Base-by-base conservation (phyloP, 2,329 filamentous ascomycete genomes). In the Talaromyces atroroseus region DNA sequence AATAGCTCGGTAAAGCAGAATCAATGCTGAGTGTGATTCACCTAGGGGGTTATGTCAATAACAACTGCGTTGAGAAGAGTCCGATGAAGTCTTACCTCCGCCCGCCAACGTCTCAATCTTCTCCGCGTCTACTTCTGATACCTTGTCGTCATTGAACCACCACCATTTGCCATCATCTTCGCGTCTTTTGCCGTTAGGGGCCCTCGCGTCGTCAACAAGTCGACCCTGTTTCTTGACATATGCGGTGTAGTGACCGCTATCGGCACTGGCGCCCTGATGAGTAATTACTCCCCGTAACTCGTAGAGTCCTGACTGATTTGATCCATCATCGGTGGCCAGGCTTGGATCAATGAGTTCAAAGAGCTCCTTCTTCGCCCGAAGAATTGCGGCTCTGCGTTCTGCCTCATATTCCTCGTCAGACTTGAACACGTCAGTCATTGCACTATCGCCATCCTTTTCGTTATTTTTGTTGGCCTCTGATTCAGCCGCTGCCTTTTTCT, bases 81-180 rank as follows among this genome's bases (percentile, higher is more conserved):
- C 23, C 49, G 26, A 66, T 61, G 57, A 47, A 18, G 2, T 68
- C 80, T 72, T 72, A 84, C 91, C 92, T 67, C 95, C 94, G 58
- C 94, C 95, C 51, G 91, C 83, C 52, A 99, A 81, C 3, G 86
- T 88, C 69, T 92, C 89, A 63, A 99, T 95, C 78, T 95, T 94
- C 65, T 97, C 92, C 24, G 84, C 79, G 16, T 90, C 85, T 26
- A 99, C 94, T 77, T 99, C 94, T 14, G 88, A 85, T 34, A 99
- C 94, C 77, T 91, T 95, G 70, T 99, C 92, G 67, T 99, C 94
- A 73, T 99, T 97, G 81, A 99, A 99, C 92, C 94, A 99, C 92
- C 94, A 99, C 94, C 94, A 99, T 66, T 91, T 96, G 64, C 89
- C 91, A 68, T 95, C 90, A 68, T 95, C 90, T 67, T 88, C 85